These are phyloP conservation scores for Thielaviopsis punctulata DNA, from an alignment of 2,329 filamentous ascomycete species.

Conservation along the genomic window DNA sequence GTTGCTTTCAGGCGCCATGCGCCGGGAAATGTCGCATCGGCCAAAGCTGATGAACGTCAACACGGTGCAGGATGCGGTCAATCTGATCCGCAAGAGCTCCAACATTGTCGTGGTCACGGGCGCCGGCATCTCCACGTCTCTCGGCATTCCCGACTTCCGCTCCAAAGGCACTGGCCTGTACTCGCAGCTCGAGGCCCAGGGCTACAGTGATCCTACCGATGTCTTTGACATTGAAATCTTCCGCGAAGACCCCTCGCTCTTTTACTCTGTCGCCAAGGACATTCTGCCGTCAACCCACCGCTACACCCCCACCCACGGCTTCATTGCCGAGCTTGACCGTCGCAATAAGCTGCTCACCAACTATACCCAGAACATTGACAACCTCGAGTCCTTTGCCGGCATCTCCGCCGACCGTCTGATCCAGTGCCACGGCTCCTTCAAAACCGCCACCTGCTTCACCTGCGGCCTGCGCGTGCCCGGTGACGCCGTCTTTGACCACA, in stretches of 20 bases:
- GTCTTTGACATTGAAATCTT: constrained; percentile 89
- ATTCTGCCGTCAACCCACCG: constrained; percentile 67
- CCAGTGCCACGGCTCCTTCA: constrained; percentile 93
- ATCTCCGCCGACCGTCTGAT: constrained; percentile 68
- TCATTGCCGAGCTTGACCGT: constrained; percentile 77
- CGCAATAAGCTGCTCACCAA: constrained; percentile 84
- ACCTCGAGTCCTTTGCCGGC: constrained; percentile 75
- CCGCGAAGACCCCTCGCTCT: constrained; percentile 68
- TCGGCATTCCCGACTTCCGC: constrained; percentile 93
- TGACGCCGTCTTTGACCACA: constrained; percentile 61
- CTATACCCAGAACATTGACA: constrained; percentile 98
- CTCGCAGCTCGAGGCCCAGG: constrained; percentile 62
- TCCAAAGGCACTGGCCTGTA: constrained; percentile 89
- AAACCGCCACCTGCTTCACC: constrained; percentile 73
- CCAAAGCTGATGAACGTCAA: constrained; percentile 68
- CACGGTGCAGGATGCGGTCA: constrained; percentile 71
- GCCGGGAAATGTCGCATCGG: constrained; percentile 64
- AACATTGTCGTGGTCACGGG: constrained; percentile 92
- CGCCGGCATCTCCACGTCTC: constrained; percentile 87
- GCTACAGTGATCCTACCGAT: constrained; percentile 71
- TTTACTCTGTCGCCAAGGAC: constrained; percentile 81
- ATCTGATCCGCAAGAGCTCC: constrained; percentile 51
- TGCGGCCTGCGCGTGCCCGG: constrained; percentile 61
- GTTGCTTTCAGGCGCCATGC: constrained; percentile 60
- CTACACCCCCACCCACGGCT: constrained; percentile 83